Percentiles rank a stretch among this genome's conserved stretches.
Evolutionary conservation across 1,139 yeast species (phyloP).

Genomic region (Candida dubliniensis): DNA sequence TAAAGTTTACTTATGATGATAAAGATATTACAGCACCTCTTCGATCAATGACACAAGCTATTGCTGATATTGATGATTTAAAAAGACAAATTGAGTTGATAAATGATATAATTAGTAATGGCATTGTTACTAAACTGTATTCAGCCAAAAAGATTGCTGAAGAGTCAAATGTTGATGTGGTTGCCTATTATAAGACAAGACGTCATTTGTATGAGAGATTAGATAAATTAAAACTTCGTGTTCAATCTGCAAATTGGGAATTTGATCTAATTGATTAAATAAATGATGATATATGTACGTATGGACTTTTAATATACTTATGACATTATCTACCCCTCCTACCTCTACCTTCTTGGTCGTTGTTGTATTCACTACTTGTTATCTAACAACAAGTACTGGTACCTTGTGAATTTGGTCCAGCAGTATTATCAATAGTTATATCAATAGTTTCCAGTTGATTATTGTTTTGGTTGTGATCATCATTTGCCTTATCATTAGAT

Average conservation of each 20-base stretch:
- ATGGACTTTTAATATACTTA: background rate
- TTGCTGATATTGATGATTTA: slow-evolving; percentile 2
- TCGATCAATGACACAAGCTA: slow-evolving; percentile 3
- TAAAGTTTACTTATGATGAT: background rate
- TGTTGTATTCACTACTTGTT: background rate
- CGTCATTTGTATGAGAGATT: background rate
- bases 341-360: background rate
- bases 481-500: slow-evolving; percentile 26
- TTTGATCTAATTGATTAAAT: slow-evolving; percentile 7
- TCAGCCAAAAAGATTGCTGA: background rate
- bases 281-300: background rate
- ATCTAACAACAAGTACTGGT: slow-evolving; percentile 8
- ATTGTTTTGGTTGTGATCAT: slow-evolving; percentile 14
- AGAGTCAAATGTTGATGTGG: slow-evolving; percentile 2
- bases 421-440: slow-evolving; percentile 36
- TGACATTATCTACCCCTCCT: background rate
- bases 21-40: background rate
- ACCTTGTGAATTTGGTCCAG: slow-evolving; percentile 2
- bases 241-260: slow-evolving; percentile 6
- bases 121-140: background rate
- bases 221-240: background rate
- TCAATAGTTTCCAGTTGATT: slow-evolving; percentile 46
- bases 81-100: background rate
- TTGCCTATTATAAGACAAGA: background rate
- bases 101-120: background rate